Evolutionary conservation across 306 rosid genomes (phyloP), one percentile per base, ranked within the genome.

Genomic region (Argentina anserina): DNA sequence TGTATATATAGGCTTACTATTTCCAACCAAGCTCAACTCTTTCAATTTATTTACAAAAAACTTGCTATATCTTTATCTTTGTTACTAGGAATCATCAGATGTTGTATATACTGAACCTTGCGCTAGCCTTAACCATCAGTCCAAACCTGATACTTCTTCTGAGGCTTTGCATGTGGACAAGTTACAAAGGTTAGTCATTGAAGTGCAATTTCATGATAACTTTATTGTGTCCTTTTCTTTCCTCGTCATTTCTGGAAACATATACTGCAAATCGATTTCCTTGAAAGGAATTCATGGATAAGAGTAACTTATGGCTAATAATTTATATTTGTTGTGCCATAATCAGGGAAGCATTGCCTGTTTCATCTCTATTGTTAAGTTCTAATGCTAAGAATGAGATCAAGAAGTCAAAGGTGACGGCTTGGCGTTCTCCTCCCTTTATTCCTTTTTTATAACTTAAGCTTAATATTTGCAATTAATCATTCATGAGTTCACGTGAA

Each of bases 161-260:
- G 26, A 67, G 6, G 71, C 55, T 67, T 43, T 28, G 55, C 71
- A 45, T n/a, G 17, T 45, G 71, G 71, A 45, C 18, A 45, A 67
- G 34, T 47, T 17, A 3, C 60, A 68, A 31, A 68, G 72, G 72
- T 68, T 29, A 18, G 43, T 58, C 31, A 60, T 8, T 65, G 28
- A 60, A 28, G 41, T 50, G n/a, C 0, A 12, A 69, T 50, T 11
- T 50, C 21, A 36, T 69, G 56, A 18, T 18, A 18, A 20, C 9
- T 10, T 45, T 45, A 20, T 47, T 3, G 34, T 17, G 8, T 55
- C 17, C 43, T 69, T 28, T 25, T 55, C 9, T 8, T 21, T 18
- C 50, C 50, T 15, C 4, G 26, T 55, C 9, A 5, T 59, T 41
- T 40, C 70, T 14, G n/a, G 52, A 39, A 40, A 3, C 69, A 36